Evolutionary conservation across 768 basidiomycete genomes (phyloP).

Genomic region (Paxillus ammoniavirescens): DNA sequence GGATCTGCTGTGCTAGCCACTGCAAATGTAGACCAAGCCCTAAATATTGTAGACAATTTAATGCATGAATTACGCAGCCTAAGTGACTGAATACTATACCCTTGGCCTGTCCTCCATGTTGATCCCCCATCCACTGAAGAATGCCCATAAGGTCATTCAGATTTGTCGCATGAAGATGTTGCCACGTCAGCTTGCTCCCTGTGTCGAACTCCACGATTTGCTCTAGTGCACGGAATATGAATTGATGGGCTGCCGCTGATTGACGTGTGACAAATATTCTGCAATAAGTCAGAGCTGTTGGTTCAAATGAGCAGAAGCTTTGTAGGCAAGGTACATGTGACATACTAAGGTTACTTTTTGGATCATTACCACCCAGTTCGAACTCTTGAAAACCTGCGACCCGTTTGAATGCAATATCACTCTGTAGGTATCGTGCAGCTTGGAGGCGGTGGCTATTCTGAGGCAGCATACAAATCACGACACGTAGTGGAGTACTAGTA

Average conservation of each 20-base stretch:
- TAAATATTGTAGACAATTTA: background rate
- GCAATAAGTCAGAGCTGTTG: slow-evolving; percentile 19
- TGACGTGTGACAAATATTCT: slow-evolving; percentile 18
- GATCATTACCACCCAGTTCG: slow-evolving; percentile 21
- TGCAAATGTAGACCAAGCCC: slow-evolving; percentile 23
- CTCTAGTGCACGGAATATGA: slow-evolving; percentile 18
- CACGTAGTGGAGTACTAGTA: slow-evolving; percentile 7
- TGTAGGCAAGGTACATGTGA: background rate
- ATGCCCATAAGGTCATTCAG: slow-evolving; percentile 10
- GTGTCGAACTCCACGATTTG: slow-evolving; percentile 22
- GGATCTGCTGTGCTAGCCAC: background rate
- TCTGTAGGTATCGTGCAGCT: slow-evolving; percentile 21
- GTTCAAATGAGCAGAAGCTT: background rate
- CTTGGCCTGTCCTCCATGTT: background rate
- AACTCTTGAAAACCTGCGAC: slow-evolving; percentile 30
- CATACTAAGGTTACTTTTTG: slow-evolving; percentile 18
- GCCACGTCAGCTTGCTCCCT: slow-evolving; percentile 15
- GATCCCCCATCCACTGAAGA: slow-evolving; percentile 18
- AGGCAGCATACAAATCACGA: slow-evolving; percentile 25
- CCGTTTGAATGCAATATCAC: slow-evolving; percentile 29
- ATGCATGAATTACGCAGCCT: background rate
- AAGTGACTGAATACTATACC: background rate
- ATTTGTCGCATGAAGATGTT: slow-evolving; percentile 18
- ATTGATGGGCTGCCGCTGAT: slow-evolving; percentile 19
- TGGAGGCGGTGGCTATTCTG: slow-evolving; percentile 17